Percentiles rank a stretch among this genome's conserved stretches.
These are phyloP conservation scores for Neonothopanus nambi DNA, from an alignment of 1,284 basidiomycete genomes.

Conservation along the genomic window DNA sequence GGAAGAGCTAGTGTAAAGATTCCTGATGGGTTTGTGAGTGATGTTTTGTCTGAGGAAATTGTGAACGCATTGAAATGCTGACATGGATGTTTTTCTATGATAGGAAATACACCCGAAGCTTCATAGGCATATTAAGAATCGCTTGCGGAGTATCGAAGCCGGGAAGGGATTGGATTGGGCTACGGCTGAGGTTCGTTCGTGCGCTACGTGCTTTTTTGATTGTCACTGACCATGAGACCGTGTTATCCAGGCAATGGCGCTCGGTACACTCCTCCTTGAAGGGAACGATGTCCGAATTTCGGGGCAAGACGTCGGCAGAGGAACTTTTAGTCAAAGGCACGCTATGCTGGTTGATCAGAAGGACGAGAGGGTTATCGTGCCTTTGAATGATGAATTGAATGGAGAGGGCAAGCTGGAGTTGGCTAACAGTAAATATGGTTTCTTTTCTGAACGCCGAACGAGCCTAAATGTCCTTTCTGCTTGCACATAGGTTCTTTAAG, in stretches of 20 bases:
- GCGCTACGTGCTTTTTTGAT: neutral
- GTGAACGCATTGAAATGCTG: neutral
- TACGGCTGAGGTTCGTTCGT: slow-evolving; percentile 73
- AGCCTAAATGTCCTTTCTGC: too few species aligned
- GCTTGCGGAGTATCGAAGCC: slow-evolving; percentile 71
- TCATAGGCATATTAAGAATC: slow-evolving; percentile 76
- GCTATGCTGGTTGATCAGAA: slow-evolving; percentile 89
- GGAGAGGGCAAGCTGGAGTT: slow-evolving; percentile 75
- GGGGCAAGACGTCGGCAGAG: slow-evolving; percentile 88
- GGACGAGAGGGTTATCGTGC: slow-evolving; percentile 76
- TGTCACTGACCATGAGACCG: neutral
- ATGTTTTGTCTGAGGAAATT: neutral
- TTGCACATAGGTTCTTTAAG: slow-evolving; percentile 85
- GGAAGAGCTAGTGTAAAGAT: slow-evolving; percentile 72
- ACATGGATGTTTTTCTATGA: slow-evolving; percentile 32
- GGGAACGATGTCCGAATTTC: slow-evolving; percentile 83
- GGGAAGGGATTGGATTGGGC: slow-evolving; percentile 82
- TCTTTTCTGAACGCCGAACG: too few species aligned
- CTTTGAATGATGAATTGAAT: slow-evolving; percentile 69
- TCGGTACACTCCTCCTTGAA: slow-evolving; percentile 80
- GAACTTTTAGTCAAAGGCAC: slow-evolving; percentile 90
- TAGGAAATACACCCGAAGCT: slow-evolving; percentile 75
- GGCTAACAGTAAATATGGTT: slow-evolving; percentile 73
- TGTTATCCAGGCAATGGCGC: slow-evolving; percentile 69
- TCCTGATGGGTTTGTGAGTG: slow-evolving; percentile 70